Conservation (phyloP, 352 stramenopile species). For the Phytophthora nicotianae region DNA sequence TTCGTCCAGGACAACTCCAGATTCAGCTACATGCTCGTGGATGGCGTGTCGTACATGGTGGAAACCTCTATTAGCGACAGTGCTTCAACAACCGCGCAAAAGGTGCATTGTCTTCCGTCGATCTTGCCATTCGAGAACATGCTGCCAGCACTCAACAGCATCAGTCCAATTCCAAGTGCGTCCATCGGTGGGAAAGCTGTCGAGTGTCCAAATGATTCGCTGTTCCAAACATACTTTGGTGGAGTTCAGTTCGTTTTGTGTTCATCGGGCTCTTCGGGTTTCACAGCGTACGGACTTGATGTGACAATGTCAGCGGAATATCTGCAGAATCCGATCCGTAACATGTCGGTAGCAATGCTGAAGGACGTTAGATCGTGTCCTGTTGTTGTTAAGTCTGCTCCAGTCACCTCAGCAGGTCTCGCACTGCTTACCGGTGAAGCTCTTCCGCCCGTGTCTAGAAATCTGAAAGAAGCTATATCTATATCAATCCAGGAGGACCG, state of each 20-base stretch:
- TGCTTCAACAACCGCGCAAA: neutral
- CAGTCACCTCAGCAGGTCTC: neutral
- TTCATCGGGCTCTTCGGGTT: conserved; percentile 4
- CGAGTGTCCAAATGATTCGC: conserved; percentile 9
- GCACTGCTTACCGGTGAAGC: conserved; percentile 6
- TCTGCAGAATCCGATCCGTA: neutral
- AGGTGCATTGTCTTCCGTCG: neutral
- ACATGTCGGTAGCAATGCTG: neutral
- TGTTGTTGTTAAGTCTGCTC: neutral
- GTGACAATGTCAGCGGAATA: conserved; percentile 13
- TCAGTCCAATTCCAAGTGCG: conserved; percentile 16
- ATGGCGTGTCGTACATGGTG: conserved; percentile 29
- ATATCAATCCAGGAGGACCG: neutral
- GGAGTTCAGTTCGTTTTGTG: conserved; percentile 18
- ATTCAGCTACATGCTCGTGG: conserved; percentile 27
- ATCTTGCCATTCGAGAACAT: conserved; percentile 14
- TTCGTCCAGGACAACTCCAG: conserved; percentile 9
- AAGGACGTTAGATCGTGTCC: conserved; percentile 9
- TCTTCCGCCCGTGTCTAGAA: neutral
- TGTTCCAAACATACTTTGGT: conserved; percentile 16
- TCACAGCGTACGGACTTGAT: conserved; percentile 18
- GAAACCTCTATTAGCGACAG: neutral
- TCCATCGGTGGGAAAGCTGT: conserved; percentile 8
- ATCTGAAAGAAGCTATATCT: neutral
- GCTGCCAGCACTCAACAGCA: conserved; percentile 12